Percentiles rank a stretch among this genome's conserved stretches.
Evolutionary conservation across 2,329 filamentous ascomycete species (phyloP).

Genomic region (Pseudogymnoascus sp.): DNA sequence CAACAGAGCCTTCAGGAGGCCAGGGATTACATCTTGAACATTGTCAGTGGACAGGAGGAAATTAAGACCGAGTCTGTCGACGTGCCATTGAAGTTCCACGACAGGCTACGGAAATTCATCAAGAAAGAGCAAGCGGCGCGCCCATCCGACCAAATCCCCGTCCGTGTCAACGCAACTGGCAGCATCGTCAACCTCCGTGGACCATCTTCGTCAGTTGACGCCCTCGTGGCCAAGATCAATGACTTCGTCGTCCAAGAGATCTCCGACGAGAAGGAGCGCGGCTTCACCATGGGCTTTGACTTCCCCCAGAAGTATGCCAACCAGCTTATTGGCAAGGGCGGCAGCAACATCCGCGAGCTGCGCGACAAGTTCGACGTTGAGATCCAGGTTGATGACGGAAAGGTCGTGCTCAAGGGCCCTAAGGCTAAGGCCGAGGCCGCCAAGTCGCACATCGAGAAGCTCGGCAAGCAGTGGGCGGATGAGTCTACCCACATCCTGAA

Average conservation of each 20-base stretch:
- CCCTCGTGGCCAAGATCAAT: constrained; percentile 63
- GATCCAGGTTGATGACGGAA: constrained; percentile 87
- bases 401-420: constrained; percentile 91
- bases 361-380: constrained; percentile 62
- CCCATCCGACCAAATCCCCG: constrained; percentile 49
- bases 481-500: constrained; percentile 82
- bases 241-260: constrained; percentile 82
- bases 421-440: constrained; percentile 88
- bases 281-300: constrained; percentile 77
- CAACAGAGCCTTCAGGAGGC: constrained; percentile 49
- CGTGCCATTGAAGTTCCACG: constrained; percentile 56
- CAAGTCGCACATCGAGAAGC: constrained; percentile 69
- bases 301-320: constrained; percentile 95
- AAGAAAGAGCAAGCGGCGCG: constrained; percentile 55
- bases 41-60: constrained; percentile 52
- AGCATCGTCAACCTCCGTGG: constrained; percentile 67
- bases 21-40: constrained; percentile 47
- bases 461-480: constrained; percentile 80
- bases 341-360: constrained; percentile 58
- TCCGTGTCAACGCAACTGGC: constrained; percentile 51
- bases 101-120: constrained; percentile 56
- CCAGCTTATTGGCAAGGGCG: constrained; percentile 65
- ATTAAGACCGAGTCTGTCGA: constrained; percentile 46
- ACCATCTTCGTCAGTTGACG: constrained; percentile 63
- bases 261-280: constrained; percentile 87